These are phyloP conservation scores for Aspergillus fructus DNA, from an alignment of 2,329 filamentous ascomycete genomes.

Conservation along the genomic window DNA sequence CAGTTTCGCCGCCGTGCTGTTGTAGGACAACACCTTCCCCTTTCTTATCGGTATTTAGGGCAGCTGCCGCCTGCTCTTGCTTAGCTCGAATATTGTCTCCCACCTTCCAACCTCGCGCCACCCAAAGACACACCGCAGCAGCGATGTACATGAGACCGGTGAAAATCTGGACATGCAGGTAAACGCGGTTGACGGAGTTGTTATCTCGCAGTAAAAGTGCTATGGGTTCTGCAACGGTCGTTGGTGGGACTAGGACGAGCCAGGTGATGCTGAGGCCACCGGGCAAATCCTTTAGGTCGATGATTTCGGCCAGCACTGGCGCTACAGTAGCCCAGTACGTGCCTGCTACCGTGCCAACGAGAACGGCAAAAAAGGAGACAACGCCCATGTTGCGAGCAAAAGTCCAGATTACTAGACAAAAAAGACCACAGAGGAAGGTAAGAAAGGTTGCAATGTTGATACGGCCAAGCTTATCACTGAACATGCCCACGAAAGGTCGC, in stretches of 20 bases:
- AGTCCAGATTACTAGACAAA: conserved; percentile 63
- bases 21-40: background rate
- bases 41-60: background rate
- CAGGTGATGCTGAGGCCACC: conserved; percentile 60
- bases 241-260: conserved; percentile 56
- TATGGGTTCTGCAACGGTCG: conserved; percentile 54
- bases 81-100: conserved; percentile 26
- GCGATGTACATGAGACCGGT: conserved; percentile 61
- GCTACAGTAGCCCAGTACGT: conserved; percentile 61
- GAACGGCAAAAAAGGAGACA: conserved; percentile 58
- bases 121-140: conserved; percentile 50
- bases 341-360: conserved; percentile 59
- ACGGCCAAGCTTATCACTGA: conserved; percentile 59
- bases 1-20: conserved; percentile 12
- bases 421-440: conserved; percentile 56
- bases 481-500: conserved; percentile 62
- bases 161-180: conserved; percentile 52
- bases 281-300: conserved; percentile 59
- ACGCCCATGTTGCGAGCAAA: conserved; percentile 59
- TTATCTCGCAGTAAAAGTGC: conserved; percentile 56
- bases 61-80: conserved; percentile 8
- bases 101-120: conserved; percentile 42
- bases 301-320: conserved; percentile 61
- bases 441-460: conserved; percentile 62
- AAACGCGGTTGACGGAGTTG: conserved; percentile 27